phyloP scores from a whole-genome alignment of 805 yeast species.

The Lachancea mirantina region DNA sequence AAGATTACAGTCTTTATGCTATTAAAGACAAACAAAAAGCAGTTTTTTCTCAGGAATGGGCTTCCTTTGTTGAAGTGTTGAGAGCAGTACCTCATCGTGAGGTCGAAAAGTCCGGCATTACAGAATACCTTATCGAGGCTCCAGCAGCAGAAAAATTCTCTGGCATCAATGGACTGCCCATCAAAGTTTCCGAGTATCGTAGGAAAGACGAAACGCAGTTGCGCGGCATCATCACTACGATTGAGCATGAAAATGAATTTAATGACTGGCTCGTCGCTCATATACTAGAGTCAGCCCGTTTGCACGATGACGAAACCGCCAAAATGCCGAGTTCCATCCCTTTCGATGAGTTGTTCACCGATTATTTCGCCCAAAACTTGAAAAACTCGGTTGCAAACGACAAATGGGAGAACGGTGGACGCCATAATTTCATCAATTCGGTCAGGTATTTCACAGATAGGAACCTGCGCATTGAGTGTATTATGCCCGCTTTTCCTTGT shows the following conservation, averaged over 20 bases:
- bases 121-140: slow-evolving; percentile 16
- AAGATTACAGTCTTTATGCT: slow-evolving; percentile 16
- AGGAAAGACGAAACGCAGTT: slow-evolving; percentile 27
- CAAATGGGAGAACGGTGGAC: slow-evolving; percentile 44
- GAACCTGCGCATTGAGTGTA: slow-evolving; percentile 44
- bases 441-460: slow-evolving; percentile 45
- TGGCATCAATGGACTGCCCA: slow-evolving; percentile 13
- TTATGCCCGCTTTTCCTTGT: slow-evolving; percentile 60
- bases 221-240: slow-evolving; percentile 34
- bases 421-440: slow-evolving; percentile 35
- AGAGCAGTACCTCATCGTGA: neutral
- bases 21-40: slow-evolving; percentile 31
- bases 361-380: slow-evolving; percentile 39
- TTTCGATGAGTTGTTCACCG: slow-evolving; percentile 31
- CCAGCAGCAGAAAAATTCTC: slow-evolving; percentile 17
- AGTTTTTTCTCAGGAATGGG: slow-evolving; percentile 28
- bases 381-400: slow-evolving; percentile 43
- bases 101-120: slow-evolving; percentile 8
- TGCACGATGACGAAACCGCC: slow-evolving; percentile 20
- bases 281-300: slow-evolving; percentile 32
- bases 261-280: slow-evolving; percentile 35
- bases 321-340: slow-evolving; percentile 7
- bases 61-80: slow-evolving; percentile 11
- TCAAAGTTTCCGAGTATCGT: slow-evolving; percentile 31
- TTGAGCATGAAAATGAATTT: slow-evolving; percentile 27